Evolutionary conservation across 1,284 basidiomycete species (phyloP), one percentile per base, ranked within the genome.

Genomic region (Apiotrichum domesticum): DNA sequence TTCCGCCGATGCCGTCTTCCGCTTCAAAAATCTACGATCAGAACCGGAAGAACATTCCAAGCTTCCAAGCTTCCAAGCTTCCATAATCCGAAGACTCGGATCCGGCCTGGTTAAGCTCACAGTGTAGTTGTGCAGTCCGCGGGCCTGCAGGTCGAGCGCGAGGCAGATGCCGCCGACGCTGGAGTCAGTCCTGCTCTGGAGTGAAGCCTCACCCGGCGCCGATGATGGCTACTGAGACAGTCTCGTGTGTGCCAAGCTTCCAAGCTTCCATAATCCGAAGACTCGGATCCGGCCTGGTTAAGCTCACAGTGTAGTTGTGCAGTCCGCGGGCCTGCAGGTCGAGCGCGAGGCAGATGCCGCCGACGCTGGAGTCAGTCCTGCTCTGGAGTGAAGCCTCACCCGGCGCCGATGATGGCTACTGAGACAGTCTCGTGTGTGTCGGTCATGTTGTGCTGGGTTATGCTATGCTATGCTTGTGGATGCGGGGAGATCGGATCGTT

Each of bases 351-450:
- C 40, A 63, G 29, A 69, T 61, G 11, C 63, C 67, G 13, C 59
- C 63, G 32, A 64, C 41, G 13, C 67, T 69, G 51, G 3, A 3
- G 44, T 39, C 29, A 45, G 42, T 6, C 33, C 1, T 8, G 21
- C 11, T n/a, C 32, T 5, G 9, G 13, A 6, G 46, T 11, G 33
- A 32, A 34, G 11, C 58, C 66, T 45, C 21, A 66, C 66, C 66
- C 66, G 13, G 65, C 63, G 13, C 66, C 66, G 29, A 68, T 62
- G 54, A 68, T 66, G 11, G 58, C 66, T 6, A 66, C 56, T 3
- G 57, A 41, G 11, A 51, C 8, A 34, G 13, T 32, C 8, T 48
- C 46, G 21, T 21, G 21, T 21, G 21, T 21, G 21, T 21, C 21
- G 21, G 21, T 21, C 21, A 21, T 21, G 21, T 21, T 21, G 21